Evolutionary conservation across 2,329 filamentous ascomycete species (phyloP).

Genomic region (Lachnellula subtilissima): DNA sequence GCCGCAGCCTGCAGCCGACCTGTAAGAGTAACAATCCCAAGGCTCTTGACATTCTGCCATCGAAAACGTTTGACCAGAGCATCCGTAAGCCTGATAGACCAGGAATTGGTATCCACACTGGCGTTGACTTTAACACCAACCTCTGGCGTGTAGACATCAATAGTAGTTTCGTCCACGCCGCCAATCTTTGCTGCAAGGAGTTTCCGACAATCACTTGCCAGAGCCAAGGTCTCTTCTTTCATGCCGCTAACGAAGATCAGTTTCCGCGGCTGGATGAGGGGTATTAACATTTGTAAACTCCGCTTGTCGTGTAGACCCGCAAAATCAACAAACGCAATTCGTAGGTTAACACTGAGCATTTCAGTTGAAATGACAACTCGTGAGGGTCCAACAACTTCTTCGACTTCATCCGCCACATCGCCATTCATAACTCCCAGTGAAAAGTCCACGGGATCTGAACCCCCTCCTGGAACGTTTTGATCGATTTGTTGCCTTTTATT

Average conservation of each 20-base stretch:
- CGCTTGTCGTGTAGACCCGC: constrained; percentile 89
- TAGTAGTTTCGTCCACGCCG: constrained; percentile 40
- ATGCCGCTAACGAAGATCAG: constrained; percentile 85
- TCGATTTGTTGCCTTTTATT: constrained; percentile 57
- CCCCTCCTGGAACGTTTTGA: constrained; percentile 28
- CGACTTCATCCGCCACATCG: constrained; percentile 54
- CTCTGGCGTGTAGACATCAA: constrained; percentile 76
- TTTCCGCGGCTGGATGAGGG: constrained; percentile 88
- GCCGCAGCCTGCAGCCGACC: constrained; percentile 58
- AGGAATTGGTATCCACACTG: constrained; percentile 95
- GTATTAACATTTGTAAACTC: constrained; percentile 90
- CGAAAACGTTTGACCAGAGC: constrained; percentile 78
- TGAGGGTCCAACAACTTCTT: constrained; percentile 60
- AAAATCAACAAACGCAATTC: constrained; percentile 86
- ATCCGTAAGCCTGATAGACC: constrained; percentile 88
- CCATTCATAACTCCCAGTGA: constrained; percentile 44
- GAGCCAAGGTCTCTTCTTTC: constrained; percentile 67
- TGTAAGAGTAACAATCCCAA: constrained; percentile 90
- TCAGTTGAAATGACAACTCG: constrained; percentile 66
- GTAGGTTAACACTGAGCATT: constrained; percentile 63
- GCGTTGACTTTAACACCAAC: constrained; percentile 76
- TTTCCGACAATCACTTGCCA: constrained; percentile 76
- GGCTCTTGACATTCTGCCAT: constrained; percentile 88
- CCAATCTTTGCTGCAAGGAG: constrained; percentile 48
- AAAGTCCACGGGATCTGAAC: constrained; percentile 39